Evolutionary conservation across 1,139 yeast genomes (phyloP), one percentile per base, ranked within the genome.

Genomic region (Saccharomycopsis hybrid): DNA sequence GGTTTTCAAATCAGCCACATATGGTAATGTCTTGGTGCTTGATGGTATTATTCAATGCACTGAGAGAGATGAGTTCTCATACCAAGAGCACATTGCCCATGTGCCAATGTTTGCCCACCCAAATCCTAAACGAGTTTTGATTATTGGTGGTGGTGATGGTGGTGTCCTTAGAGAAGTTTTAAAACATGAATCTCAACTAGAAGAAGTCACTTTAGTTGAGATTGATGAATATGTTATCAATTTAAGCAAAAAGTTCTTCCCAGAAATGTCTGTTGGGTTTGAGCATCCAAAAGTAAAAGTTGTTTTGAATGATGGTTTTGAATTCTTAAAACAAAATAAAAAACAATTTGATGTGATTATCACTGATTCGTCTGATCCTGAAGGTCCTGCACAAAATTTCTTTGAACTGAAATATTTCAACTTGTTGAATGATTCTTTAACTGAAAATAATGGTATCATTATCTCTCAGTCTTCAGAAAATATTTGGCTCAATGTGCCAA

Each of bases 61-160:
- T 47, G 97, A 89, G 70, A 79, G 96, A 63, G 97, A 89, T 65
- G 97, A 89, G 70, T 89, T 87, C 67, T 80, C 96, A 49, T 87
- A 87, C 73, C 97, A 89, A 72, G 97, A 89, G 68, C 87, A 89
- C 95, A 89, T 89, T 66, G 72, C 96, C 41, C 96, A 89, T 69
- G 73, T 89, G 62, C 95, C 95, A 11, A 64, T 89, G 69, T 85
- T 85, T 77, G 80, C 94, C 43, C 97, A 89, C 71, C 89, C 95
- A 54, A 77, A 83, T 70, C 97, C 97, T 49, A 85, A 85, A 73
- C 81, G 76, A 64, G 96, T 92, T 33, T 73, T 89, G 56, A 95
- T 89, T 53, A 83, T 89, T 64, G 97, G 97, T 53, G 97, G 97
- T 58, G 97, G 97, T 60, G 97, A 89, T 64, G 97, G 97, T 61